Evolutionary conservation across 495 filamentous ascomycete species (phyloP), one percentile per base, ranked within the genome.

Genomic region (Aspergillus sparsus): DNA sequence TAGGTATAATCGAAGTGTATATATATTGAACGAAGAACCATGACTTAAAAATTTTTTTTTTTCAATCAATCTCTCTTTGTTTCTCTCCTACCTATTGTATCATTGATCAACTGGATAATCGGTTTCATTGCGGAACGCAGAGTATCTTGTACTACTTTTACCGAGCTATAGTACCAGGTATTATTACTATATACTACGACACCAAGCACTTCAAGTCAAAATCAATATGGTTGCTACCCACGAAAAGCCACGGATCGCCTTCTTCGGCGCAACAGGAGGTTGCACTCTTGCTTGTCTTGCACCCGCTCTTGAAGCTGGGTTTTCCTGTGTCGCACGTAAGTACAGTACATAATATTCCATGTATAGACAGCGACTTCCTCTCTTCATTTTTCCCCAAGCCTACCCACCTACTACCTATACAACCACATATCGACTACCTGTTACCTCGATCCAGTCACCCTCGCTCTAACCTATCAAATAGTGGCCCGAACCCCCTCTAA

Each of bases 401-500:
- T 47, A 33, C 13, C 39, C 47, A 21, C 27, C 11, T 35, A 7
- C 11, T 35, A 7, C 41, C 21, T 31, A n/a, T 16, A 6, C 55
- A 18, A 15, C 33, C 18, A 31, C 21, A 37, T 34, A 7, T 32
- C 10, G 9, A 15, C 37, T 16, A 46, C 21, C 27, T 27, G 3
- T 27, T 27, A 27, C 21, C 21, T 27, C 21, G 1, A 3, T 27
- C 21, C 21, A 27, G 21, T 3, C 21, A 27, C 21, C 21, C 21
- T 27, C 21, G 4, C 10, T 27, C n/a, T 18, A 45, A 34, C 39
- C 15, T 50, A 53, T 21, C 31, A 13, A 12, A 12, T 32, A 67
- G 65, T 87, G 7, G 86, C 77, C 60, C 86, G 89, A 27, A 83
- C 77, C 3, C 86, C 89, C 5, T 62, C 78, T 47, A 90, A 87